phyloP scores from a whole-genome alignment of 163 green algal species.

The Smithsoniella earleae region DNA sequence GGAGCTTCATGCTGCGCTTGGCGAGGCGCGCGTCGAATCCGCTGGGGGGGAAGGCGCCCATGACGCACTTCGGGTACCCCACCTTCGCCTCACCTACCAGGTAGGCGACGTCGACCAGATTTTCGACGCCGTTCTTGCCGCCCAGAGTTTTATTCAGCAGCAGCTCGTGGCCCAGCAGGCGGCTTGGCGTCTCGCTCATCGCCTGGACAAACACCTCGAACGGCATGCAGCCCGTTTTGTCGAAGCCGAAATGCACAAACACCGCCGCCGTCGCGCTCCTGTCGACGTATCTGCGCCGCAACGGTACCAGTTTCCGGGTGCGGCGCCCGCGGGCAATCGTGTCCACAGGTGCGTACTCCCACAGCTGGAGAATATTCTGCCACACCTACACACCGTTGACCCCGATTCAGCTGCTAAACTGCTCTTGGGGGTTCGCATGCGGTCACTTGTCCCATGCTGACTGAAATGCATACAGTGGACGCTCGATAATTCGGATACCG shows the following conservation, averaged over 20 bases:
- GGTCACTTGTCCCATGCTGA: background rate
- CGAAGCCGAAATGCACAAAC: slow-evolving; percentile 55
- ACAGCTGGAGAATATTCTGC: slow-evolving; percentile 48
- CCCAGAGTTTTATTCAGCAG: slow-evolving; percentile 44
- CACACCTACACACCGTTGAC: slow-evolving; percentile 54
- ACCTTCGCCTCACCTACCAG: slow-evolving; percentile 50
- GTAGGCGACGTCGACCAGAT: slow-evolving; percentile 44
- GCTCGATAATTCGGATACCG: too few species aligned
- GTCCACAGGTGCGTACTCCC: slow-evolving; percentile 38
- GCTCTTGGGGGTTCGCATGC: too few species aligned
- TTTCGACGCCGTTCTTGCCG: slow-evolving; percentile 37
- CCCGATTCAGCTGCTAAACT: too few species aligned
- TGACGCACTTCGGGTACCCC: slow-evolving; percentile 44
- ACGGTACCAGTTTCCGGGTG: background rate
- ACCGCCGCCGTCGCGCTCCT: slow-evolving; percentile 45
- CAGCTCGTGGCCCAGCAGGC: slow-evolving; percentile 48
- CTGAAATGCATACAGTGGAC: background rate
- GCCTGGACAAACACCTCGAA: slow-evolving; percentile 48
- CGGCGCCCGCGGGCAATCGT: background rate
- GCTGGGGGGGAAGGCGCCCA: slow-evolving; percentile 47
- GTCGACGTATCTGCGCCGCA: slow-evolving; percentile 36
- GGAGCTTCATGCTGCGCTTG: slow-evolving; percentile 40
- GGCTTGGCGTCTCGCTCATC: slow-evolving; percentile 34
- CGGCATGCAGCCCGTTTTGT: slow-evolving; percentile 50
- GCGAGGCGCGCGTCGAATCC: slow-evolving; percentile 44